Evolutionary conservation across 257 asterid genomes (phyloP).

Genomic region (Solanum etuberosum): DNA sequence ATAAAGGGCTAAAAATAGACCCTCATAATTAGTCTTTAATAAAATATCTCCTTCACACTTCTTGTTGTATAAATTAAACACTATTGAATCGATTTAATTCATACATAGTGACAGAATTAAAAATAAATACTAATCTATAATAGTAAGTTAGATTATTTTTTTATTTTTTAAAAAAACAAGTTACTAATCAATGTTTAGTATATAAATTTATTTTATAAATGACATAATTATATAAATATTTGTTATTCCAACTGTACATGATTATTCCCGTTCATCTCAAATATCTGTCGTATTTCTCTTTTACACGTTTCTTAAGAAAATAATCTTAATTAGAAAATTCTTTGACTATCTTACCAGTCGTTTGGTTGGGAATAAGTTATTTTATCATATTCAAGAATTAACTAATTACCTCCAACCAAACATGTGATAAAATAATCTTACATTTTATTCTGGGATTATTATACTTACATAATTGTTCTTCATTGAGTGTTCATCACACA

Average conservation of each 20-base stretch:
- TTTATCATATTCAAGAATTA: too few relatives aligned
- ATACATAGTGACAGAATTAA: background rate
- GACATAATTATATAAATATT: background rate
- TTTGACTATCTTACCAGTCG: too few relatives aligned
- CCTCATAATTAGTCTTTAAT: conserved; percentile 10
- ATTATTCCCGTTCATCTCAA: background rate
- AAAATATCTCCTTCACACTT: background rate
- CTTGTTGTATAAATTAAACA: background rate
- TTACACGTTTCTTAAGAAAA: background rate
- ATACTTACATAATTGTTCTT: too few relatives aligned
- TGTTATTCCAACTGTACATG: background rate
- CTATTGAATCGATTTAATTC: background rate
- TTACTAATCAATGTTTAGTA: background rate
- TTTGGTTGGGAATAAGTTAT: too few relatives aligned
- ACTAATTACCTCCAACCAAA: too few relatives aligned
- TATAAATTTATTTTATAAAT: background rate
- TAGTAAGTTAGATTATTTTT: background rate
- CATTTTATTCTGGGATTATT: too few relatives aligned
- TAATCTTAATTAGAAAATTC: too few relatives aligned
- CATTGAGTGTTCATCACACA: too few relatives aligned
- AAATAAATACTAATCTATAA: background rate
- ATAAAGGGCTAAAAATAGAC: conserved; percentile 16
- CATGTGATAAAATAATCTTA: too few relatives aligned
- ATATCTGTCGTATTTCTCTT: background rate
- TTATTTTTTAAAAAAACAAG: background rate